These are phyloP conservation scores for Tulasnella sp. DNA, from an alignment of 768 basidiomycete species.

Conservation along the genomic window DNA sequence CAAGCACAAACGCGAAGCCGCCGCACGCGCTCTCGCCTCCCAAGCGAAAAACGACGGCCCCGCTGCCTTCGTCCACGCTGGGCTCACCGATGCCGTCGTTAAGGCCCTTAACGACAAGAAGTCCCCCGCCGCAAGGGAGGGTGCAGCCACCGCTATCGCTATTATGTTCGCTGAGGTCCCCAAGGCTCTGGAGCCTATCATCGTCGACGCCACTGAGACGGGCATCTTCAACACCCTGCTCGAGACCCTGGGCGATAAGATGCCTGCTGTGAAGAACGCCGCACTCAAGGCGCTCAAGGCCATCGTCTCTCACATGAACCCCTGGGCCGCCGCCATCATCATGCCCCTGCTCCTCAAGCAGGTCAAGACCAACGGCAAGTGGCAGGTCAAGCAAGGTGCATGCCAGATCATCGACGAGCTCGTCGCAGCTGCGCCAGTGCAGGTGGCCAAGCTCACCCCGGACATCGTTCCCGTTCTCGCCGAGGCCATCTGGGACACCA, in stretches of 20 bases:
- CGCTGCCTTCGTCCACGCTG: constrained; percentile 55
- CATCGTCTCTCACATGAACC: constrained; percentile 69
- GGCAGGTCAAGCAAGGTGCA: constrained; percentile 91
- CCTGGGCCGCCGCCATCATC: constrained; percentile 74
- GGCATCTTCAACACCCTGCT: constrained; percentile 79
- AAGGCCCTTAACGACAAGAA: constrained; percentile 94
- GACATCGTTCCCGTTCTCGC: constrained; percentile 90
- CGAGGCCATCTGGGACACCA: constrained; percentile 97
- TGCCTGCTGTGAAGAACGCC: constrained; percentile 73
- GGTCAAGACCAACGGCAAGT: constrained; percentile 93
- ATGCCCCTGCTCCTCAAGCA: constrained; percentile 84
- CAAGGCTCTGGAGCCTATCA: constrained; percentile 77
- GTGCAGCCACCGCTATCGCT: constrained; percentile 64
- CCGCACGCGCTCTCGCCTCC: constrained; percentile 58
- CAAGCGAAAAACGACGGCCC: constrained; percentile 79
- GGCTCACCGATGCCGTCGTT: constrained; percentile 60
- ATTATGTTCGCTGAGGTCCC: constrained; percentile 60
- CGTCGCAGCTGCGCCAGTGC: constrained; percentile 67
- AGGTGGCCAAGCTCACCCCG: constrained; percentile 82
- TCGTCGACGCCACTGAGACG: constrained; percentile 53
- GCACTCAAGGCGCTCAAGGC: constrained; percentile 73
- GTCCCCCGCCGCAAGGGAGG: constrained; percentile 82
- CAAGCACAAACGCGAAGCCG: constrained; percentile 67
- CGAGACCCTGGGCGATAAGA: constrained; percentile 92
- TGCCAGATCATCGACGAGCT: constrained; percentile 78